Conservation (phyloP, 805 yeast species). For the Yarrowia sp. region DNA sequence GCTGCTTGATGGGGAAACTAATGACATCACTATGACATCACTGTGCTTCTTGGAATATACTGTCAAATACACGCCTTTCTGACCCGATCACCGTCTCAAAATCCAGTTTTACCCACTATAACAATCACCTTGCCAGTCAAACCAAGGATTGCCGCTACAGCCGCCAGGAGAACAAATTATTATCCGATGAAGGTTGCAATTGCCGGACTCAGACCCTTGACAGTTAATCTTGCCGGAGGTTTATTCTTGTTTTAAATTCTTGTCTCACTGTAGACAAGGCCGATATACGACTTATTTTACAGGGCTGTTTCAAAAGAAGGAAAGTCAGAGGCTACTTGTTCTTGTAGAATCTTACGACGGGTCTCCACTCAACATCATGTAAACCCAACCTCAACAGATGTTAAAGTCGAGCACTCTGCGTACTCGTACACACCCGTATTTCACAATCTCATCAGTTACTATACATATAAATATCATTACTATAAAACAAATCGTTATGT, state of each 20-base stretch:
- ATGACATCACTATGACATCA: too few relatives aligned
- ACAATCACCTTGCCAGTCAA: too few relatives aligned
- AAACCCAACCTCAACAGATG: neutral
- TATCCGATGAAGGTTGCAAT: neutral
- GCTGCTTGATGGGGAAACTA: too few relatives aligned
- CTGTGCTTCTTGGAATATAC: too few relatives aligned
- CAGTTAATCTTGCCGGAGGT: neutral
- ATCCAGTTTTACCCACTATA: too few relatives aligned
- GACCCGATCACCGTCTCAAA: too few relatives aligned
- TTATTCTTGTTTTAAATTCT: neutral
- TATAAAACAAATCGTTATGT: neutral
- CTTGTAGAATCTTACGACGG: neutral
- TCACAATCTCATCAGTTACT: neutral
- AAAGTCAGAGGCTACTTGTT: neutral
- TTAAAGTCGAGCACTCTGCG: neutral
- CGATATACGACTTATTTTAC: neutral
- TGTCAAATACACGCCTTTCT: too few relatives aligned
- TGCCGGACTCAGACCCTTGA: neutral
- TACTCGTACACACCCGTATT: too few relatives aligned
- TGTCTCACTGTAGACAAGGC: neutral
- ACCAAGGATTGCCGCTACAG: too few relatives aligned
- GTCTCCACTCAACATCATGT: neutral
- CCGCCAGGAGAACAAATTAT: neutral
- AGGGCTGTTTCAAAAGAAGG: neutral
- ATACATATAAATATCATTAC: slow-evolving; percentile 8